Conservation (phyloP, 148 eudicot genomes). For the Amaranthus hypochondriacus region DNA sequence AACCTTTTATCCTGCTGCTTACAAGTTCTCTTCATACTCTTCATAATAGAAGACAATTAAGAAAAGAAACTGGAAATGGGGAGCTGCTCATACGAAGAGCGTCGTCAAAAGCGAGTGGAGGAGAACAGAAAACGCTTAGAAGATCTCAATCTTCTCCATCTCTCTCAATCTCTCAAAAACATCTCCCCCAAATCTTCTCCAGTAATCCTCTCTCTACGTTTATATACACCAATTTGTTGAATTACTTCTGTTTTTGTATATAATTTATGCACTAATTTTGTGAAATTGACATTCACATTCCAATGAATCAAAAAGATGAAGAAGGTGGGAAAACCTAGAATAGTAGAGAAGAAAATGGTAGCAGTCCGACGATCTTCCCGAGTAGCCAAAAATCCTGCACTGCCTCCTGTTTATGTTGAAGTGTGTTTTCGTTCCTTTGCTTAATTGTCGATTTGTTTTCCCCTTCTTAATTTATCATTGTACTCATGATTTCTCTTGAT, state of each 20-base stretch:
- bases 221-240: no score
- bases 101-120: slow-evolving; percentile 52
- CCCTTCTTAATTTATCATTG: not conserved
- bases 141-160: slow-evolving; percentile 58
- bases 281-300: not conserved
- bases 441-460: not conserved
- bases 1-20: no score
- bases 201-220: slow-evolving; percentile 13
- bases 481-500: not conserved
- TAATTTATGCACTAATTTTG: not conserved
- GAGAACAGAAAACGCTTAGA: slow-evolving; percentile 68
- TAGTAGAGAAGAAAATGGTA: slow-evolving; percentile 35
- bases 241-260: slow-evolving; percentile 12
- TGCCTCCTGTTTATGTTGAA: slow-evolving; percentile 34
- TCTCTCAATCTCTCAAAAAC: slow-evolving; percentile 48
- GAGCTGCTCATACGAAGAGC: slow-evolving; percentile 44
- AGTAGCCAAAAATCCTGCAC: slow-evolving; percentile 41
- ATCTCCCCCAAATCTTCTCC: slow-evolving; percentile 49
- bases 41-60: no score
- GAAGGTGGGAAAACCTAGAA: slow-evolving; percentile 36
- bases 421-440: slow-evolving; percentile 8
- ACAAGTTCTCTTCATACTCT: no score
- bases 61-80: not conserved
- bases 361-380: slow-evolving; percentile 54
- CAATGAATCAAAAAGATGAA: slow-evolving; percentile 35